These are phyloP conservation scores for Leccinum pellstonianum DNA, from an alignment of 768 basidiomycete genomes.

Conservation along the genomic window DNA sequence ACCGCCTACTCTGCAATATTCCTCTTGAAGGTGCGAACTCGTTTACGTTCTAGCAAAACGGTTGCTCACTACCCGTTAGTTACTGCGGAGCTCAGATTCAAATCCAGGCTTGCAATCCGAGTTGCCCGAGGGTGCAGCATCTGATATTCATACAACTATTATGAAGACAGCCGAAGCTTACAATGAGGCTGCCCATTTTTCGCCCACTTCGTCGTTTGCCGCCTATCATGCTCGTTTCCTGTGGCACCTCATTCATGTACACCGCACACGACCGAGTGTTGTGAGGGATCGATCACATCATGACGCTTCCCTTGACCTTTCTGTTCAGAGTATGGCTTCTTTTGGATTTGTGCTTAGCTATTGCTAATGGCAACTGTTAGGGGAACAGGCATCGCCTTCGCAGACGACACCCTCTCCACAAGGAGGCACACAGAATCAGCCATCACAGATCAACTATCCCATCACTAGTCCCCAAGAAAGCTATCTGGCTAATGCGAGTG, in stretches of 20 bases:
- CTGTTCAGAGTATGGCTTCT: conserved; percentile 47
- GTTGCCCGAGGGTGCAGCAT: conserved; percentile 57
- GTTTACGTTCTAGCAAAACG: conserved; percentile 5
- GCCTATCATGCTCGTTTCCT: conserved; percentile 80
- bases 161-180: conserved; percentile 75
- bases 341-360: conserved; percentile 1
- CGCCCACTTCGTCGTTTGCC: conserved; percentile 62
- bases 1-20: conserved; percentile 84
- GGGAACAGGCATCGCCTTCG: conserved; percentile 19
- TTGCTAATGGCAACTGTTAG: conserved; percentile 18
- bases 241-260: conserved; percentile 62
- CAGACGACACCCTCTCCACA: conserved; percentile 28
- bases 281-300: conserved; percentile 38
- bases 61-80: conserved; percentile 39
- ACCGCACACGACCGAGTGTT: conserved; percentile 48
- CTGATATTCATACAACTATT: conserved; percentile 66
- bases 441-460: conserved; percentile 18
- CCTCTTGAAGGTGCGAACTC: conserved; percentile 57
- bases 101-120: conserved; percentile 56
- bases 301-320: conserved; percentile 51
- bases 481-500: conserved; percentile 15
- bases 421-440: conserved; percentile 10
- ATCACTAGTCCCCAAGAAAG: conserved; percentile 19
- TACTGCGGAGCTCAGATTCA: conserved; percentile 64
- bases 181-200: conserved; percentile 63